phyloP scores from a whole-genome alignment of 306 rosid species.

The Fragaria vesca region DNA sequence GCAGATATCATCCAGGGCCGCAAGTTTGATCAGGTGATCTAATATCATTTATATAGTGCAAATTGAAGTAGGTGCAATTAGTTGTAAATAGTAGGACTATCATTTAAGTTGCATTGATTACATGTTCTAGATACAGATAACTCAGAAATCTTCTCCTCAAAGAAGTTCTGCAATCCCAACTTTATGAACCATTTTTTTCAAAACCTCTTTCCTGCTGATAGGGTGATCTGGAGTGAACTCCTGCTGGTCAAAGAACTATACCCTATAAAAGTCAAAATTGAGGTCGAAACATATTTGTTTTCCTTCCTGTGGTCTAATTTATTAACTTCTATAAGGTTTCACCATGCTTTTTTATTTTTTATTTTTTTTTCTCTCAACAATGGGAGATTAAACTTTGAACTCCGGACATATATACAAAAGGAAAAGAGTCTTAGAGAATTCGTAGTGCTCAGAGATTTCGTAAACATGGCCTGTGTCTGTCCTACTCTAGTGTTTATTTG shows the following conservation, averaged over 20 bases:
- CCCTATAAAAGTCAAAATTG: background rate
- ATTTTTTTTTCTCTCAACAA: background rate
- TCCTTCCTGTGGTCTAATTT: background rate
- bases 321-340: background rate
- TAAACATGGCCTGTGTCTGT: background rate
- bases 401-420: background rate
- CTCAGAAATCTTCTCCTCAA: constrained; percentile 1
- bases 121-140: background rate
- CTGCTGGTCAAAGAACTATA: background rate
- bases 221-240: background rate
- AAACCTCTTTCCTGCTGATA: background rate
- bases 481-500: background rate
- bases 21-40: constrained; percentile 73
- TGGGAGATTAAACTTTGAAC: background rate
- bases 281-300: background rate
- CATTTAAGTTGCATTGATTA: too few relatives aligned
- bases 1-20: constrained; percentile 92
- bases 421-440: background rate
- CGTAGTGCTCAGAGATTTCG: background rate
- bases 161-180: background rate
- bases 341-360: background rate
- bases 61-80: background rate
- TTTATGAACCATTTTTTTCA: background rate
- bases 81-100: background rate
- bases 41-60: background rate